phyloP scores from a whole-genome alignment of 768 basidiomycete genomes.

The Thelephora ganbajun region DNA sequence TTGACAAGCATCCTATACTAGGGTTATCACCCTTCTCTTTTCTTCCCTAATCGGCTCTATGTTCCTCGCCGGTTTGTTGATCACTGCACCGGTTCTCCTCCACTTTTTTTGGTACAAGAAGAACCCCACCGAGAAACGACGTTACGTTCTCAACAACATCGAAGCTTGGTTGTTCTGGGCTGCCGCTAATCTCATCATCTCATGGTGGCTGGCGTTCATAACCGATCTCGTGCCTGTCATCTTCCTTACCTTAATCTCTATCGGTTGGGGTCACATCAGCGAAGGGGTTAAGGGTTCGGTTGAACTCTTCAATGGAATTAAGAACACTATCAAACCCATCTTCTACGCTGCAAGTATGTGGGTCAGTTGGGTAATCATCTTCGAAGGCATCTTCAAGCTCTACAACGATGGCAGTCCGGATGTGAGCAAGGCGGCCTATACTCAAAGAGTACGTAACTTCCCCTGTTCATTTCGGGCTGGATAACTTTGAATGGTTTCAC shows the following conservation, averaged over 20 bases:
- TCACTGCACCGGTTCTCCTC: conserved; percentile 46
- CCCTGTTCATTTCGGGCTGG: neutral
- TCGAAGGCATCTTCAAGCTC: conserved; percentile 47
- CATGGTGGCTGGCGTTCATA: conserved; percentile 66
- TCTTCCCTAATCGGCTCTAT: conserved; percentile 64
- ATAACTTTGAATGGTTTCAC: neutral
- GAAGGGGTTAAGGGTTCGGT: conserved; percentile 51
- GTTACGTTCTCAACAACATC: conserved; percentile 49
- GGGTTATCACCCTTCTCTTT: conserved; percentile 47
- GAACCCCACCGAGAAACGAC: conserved; percentile 38
- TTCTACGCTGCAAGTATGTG: conserved; percentile 60
- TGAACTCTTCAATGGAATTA: conserved; percentile 58
- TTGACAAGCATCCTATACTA: conserved; percentile 14
- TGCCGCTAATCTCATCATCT: conserved; percentile 62
- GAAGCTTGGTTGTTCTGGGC: conserved; percentile 77
- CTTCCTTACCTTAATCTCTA: conserved; percentile 34
- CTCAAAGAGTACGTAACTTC: conserved; percentile 30
- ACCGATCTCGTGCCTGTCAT: conserved; percentile 54
- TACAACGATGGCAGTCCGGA: conserved; percentile 25
- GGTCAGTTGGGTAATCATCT: conserved; percentile 67
- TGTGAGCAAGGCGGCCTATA: conserved; percentile 45
- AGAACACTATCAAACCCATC: conserved; percentile 55
- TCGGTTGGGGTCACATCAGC: conserved; percentile 64
- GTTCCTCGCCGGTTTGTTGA: conserved; percentile 46
- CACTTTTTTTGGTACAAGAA: conserved; percentile 57